Conservation (phyloP, 495 filamentous ascomycete species). For the Talaromyces trachyspermus region DNA sequence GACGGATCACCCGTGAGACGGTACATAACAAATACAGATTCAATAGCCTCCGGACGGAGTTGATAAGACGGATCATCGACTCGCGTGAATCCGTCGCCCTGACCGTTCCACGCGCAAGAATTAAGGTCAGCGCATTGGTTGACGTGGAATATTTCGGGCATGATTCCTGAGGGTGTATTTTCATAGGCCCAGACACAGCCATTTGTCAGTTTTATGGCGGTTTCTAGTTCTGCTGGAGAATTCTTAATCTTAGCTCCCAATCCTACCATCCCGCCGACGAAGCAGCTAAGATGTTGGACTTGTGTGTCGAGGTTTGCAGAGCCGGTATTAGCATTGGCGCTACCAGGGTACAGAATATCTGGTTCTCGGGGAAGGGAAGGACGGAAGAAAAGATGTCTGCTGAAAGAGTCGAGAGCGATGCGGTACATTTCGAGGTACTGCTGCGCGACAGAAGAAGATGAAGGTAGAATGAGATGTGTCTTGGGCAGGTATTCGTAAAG, state of each 20-base stretch:
- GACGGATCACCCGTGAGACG: slow-evolving; percentile 52
- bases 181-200: slow-evolving; percentile 79
- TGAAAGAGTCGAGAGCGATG: slow-evolving; percentile 22
- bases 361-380: slow-evolving; percentile 30
- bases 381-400: slow-evolving; percentile 35
- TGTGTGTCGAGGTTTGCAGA: slow-evolving; percentile 22
- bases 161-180: slow-evolving; percentile 29
- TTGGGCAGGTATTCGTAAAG: slow-evolving; percentile 28
- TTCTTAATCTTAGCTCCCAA: slow-evolving; percentile 68
- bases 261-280: slow-evolving; percentile 80
- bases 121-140: slow-evolving; percentile 25
- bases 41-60: slow-evolving; percentile 47
- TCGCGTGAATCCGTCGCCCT: background rate
- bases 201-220: slow-evolving; percentile 66
- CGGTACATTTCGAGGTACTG: slow-evolving; percentile 41
- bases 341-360: slow-evolving; percentile 36
- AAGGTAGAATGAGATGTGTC: slow-evolving; percentile 28
- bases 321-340: slow-evolving; percentile 13
- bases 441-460: slow-evolving; percentile 8
- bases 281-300: slow-evolving; percentile 64
- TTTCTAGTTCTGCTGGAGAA: slow-evolving; percentile 55
- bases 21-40: slow-evolving; percentile 56
- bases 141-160: slow-evolving; percentile 36
- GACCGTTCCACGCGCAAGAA: slow-evolving; percentile 32
- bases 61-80: slow-evolving; percentile 5